Base-by-base conservation (phyloP, 768 basidiomycete species). In the Thelephora ganbajun region DNA sequence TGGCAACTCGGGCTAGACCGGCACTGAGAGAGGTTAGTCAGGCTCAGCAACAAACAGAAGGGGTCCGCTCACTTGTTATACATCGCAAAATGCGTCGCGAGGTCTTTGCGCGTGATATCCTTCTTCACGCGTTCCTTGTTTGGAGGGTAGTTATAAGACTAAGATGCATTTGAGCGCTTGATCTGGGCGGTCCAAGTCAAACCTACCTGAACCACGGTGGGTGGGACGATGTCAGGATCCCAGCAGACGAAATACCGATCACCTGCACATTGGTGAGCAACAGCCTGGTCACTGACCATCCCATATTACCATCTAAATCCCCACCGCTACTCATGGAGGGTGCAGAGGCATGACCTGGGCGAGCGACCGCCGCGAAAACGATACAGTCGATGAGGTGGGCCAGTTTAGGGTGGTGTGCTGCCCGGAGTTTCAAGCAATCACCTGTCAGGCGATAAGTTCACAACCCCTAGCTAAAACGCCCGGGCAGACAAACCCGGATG, bases 271-370 rank as follows among this genome's bases (percentile, higher is more conserved):
- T 13, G n/a, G 26, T 19, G 7, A 30, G n/a, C 35, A 13, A 37
- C 14, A 33, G 18, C 1, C 14, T 33, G 11, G 14, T 4, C 16
- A 39, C 6, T n/a, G 11, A 4, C 26, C 26, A 39, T 2, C 11
- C 1, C 16, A 16, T 45, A 56, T 51, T 46, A 74, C 70, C 74
- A 58, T 79, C 79, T 14, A 80, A 64, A 56, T 80, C 78, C 14
- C 79, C 79, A 7, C 80, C 80, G 43, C 79, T 80, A 39, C 74
- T 79, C 79, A 83, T 81, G 0, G 79, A 72, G 5, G 80, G 79
- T 7, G 80, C 79, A 12, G 80, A 68, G 44, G 76, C 71, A 33
- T 72, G 73, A 5, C 77, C 79, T 2, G 39, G 39, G 14, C 39
- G 39, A 41, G 39, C 39, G 6, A 74, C 72, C 1, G 72, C 70